phyloP scores from a whole-genome alignment of 352 stramenopile species.

The Discostella stelligera region DNA sequence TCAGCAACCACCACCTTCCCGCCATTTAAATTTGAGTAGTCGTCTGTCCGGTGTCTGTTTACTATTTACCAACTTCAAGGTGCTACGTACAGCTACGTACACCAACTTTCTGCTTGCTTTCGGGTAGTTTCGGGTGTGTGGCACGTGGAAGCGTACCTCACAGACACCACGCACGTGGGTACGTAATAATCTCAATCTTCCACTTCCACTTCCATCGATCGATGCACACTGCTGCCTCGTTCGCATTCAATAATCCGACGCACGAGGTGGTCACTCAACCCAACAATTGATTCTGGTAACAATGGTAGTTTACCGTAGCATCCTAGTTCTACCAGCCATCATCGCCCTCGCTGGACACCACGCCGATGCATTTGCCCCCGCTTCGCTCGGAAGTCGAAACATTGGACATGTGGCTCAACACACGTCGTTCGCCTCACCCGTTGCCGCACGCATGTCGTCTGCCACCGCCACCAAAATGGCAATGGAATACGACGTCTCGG shows the following conservation, averaged over 20 bases:
- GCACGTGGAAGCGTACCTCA: too few relatives aligned
- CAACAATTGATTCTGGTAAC: background rate
- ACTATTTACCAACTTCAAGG: too few relatives aligned
- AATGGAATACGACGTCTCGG: slow-evolving; percentile 42
- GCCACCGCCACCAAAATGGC: slow-evolving; percentile 4
- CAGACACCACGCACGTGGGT: too few relatives aligned
- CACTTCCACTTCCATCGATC: background rate
- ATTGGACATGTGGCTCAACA: too few relatives aligned
- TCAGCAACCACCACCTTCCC: too few relatives aligned
- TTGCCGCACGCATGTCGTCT: background rate
- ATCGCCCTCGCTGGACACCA: slow-evolving; percentile 40
- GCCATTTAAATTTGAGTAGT: too few relatives aligned
- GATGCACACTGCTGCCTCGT: background rate
- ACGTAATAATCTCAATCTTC: too few relatives aligned
- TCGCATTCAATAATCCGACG: slow-evolving; percentile 1
- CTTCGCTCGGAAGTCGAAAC: slow-evolving; percentile 14
- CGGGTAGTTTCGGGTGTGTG: too few relatives aligned
- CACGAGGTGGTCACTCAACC: slow-evolving; percentile 24
- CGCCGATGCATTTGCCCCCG: slow-evolving; percentile 48
- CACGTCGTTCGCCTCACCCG: background rate
- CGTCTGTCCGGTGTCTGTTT: too few relatives aligned
- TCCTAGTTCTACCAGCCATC: slow-evolving; percentile 45
- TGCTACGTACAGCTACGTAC: too few relatives aligned
- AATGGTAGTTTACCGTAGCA: background rate
- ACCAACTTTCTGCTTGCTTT: too few relatives aligned